Evolutionary conservation across 106 monocot species (phyloP).

Genomic region (Gastrodia elata): DNA sequence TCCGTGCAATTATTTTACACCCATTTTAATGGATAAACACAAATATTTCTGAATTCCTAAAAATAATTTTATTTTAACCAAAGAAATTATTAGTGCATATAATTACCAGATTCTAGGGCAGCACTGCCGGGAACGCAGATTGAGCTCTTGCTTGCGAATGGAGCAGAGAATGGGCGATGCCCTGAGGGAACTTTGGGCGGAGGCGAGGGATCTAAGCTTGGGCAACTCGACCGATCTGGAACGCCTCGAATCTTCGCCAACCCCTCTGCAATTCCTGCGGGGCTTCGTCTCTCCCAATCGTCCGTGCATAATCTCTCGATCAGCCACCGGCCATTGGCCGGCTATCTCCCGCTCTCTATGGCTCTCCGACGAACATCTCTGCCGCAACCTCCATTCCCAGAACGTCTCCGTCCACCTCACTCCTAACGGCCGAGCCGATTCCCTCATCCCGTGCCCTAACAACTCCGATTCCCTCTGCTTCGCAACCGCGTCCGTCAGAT

Average conservation of each 20-base stretch:
- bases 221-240: conserved; percentile 25
- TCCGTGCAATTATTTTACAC: too few relatives aligned
- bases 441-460: conserved; percentile 35
- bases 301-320: conserved; percentile 63
- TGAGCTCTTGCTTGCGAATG: too few relatives aligned
- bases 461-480: conserved; percentile 28
- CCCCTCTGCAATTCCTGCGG: conserved; percentile 61
- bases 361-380: conserved; percentile 51
- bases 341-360: conserved; percentile 45
- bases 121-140: too few relatives aligned
- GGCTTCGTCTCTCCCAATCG: conserved; percentile 61
- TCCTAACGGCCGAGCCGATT: conserved; percentile 84
- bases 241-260: conserved; percentile 39
- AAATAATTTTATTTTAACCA: too few relatives aligned
- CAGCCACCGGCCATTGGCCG: conserved; percentile 56
- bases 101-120: too few relatives aligned
- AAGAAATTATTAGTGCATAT: too few relatives aligned
- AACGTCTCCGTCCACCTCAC: conserved; percentile 86
- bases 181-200: conserved; percentile 40
- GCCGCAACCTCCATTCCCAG: conserved; percentile 21
- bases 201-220: conserved; percentile 54
- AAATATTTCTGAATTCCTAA: too few relatives aligned
- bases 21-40: too few relatives aligned
- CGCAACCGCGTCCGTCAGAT: conserved; percentile 49
- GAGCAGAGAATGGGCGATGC: conserved; percentile 25